Conservation (phyloP, 148 eudicot genomes). For the Rhododendron simsii region DNA sequence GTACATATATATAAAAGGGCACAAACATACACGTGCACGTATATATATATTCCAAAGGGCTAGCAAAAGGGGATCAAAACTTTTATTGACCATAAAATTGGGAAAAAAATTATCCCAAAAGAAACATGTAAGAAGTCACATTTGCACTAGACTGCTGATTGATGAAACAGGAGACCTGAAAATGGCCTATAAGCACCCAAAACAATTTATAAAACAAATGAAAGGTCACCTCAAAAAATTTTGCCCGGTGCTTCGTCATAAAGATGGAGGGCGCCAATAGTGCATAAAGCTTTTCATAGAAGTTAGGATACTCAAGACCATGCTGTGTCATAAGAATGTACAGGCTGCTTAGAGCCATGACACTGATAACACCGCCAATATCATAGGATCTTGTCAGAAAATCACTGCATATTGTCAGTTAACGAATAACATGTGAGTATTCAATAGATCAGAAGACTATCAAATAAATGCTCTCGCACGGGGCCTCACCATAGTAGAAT, state of each 20-base stretch:
- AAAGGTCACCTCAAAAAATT: conserved; percentile 74
- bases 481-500: conserved; percentile 64
- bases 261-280: conserved; percentile 77
- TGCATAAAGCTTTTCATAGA: conserved; percentile 90
- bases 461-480: not conserved
- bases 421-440: conserved; percentile 3
- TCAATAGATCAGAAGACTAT: not conserved
- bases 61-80: not conserved
- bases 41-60: not conserved
- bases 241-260: conserved; percentile 89
- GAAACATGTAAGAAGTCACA: not conserved
- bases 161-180: not conserved
- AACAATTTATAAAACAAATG: not conserved
- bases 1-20: not conserved
- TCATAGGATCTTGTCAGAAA: conserved; percentile 95
- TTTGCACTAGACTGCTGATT: not conserved
- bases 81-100: not conserved
- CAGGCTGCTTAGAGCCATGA: conserved; percentile 89
- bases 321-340: conserved; percentile 84
- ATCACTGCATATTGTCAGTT: conserved; percentile 61
- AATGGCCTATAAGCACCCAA: not conserved
- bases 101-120: not conserved
- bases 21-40: not conserved
- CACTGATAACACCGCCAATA: conserved; percentile 94
- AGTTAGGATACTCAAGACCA: conserved; percentile 79